Base-by-base conservation (phyloP, 2,329 filamentous ascomycete species). In the Nemania bipapillata region DNA sequence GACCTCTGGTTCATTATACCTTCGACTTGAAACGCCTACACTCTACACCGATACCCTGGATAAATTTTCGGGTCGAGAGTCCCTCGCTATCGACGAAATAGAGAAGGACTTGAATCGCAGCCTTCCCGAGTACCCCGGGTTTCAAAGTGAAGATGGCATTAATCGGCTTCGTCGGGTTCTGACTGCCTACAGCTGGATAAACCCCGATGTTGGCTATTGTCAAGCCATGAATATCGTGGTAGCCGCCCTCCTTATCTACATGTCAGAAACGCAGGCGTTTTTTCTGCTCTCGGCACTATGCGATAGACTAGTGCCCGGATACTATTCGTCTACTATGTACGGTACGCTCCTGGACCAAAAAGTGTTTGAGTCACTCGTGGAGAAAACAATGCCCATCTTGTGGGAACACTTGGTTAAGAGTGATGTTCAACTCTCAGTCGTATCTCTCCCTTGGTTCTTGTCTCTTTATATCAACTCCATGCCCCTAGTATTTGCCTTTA, bases 221-320 rank as follows among this genome's bases (percentile, higher is more conserved):
- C 96, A 99, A 81, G 96, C 96, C 70, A 99, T 99, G 96, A 99
- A 99, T 80, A 99, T 99, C 74, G 96, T 99, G 37, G 95, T 97
- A 63, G 96, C 96, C 20, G 96, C 96, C n/a, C 84, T 99, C 66
- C 86, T 99, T 74, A 99, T 99, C 85, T 98, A 98, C 84, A 97
- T 97, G 90, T 98, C 94, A 8, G 96, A 99, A 81, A 82, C 91
- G 0, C 96, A 99, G 81, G 96, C 96, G 1, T 99, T 98, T 82
- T 99, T 96, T 80, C 85, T 97, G 7, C 87, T 99, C 50, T 97
- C 94, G 1, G 87, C 95, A 0, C 86, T 99, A 17, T 99, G 96
- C 83, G 95, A 98, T 79, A 91, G 95, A 54, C 85, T 99, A 1
- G 88, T 98, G 3, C 96, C 96, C 0, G 96, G 96, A 4, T 99